A percentile compares a stretch with the other conserved stretches of the same genome.
Conservation (phyloP, 2,329 filamentous ascomycete genomes). For the Ascosphaera aggregata region DNA sequence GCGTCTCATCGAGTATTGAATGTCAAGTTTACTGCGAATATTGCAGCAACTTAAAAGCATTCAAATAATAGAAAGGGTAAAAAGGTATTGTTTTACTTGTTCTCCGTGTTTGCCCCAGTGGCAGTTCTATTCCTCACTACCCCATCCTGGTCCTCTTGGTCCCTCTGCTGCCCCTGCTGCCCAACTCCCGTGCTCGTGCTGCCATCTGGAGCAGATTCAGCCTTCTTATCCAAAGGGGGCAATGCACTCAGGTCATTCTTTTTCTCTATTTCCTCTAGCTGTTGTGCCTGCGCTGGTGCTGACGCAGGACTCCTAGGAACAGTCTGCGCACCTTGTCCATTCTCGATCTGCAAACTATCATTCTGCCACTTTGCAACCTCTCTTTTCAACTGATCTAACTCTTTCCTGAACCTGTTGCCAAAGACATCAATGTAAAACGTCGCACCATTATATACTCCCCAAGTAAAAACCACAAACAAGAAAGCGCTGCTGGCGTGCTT, state of each 20-base stretch:
- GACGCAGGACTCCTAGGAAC: constrained; percentile 10
- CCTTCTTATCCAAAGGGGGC: neutral
- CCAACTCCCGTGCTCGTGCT: neutral
- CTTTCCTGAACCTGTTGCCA: constrained; percentile 88
- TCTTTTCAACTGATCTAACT: constrained; percentile 66
- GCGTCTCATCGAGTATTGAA: no score
- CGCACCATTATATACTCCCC: constrained; percentile 91
- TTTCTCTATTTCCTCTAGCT: neutral
- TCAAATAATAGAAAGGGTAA: no score
- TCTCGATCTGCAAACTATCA: constrained; percentile 12
- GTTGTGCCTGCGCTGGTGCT: constrained; percentile 6
- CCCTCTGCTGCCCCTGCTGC: neutral
- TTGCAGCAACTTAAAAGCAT: no score
- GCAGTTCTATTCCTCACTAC: neutral
- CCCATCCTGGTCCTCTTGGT: neutral
- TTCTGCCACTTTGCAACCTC: constrained; percentile 76
- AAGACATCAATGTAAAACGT: constrained; percentile 98
- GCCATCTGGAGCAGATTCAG: neutral
- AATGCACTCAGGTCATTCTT: neutral
- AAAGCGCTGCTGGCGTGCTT: constrained; percentile 57
- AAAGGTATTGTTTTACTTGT: neutral
- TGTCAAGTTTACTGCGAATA: no score
- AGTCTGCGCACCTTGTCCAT: neutral
- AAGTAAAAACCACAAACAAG: constrained; percentile 61
- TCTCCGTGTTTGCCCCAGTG: neutral